Conservation (phyloP, 1,139 yeast genomes). For the Protomyces lactucae-debilis region DNA sequence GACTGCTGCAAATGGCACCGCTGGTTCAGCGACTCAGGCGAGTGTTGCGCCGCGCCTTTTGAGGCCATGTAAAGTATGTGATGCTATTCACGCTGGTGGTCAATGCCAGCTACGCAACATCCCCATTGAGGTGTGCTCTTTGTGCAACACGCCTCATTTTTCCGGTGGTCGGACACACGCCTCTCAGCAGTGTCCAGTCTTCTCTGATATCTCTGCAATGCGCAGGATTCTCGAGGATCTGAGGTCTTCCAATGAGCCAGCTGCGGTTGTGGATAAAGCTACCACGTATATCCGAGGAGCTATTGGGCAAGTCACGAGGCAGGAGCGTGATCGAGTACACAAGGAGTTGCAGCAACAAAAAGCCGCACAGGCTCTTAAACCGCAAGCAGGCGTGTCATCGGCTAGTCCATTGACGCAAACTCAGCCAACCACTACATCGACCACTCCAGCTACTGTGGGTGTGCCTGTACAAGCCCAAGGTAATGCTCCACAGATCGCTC, state of each 20-base stretch:
- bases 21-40: not conserved
- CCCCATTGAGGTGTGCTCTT: slow-evolving; percentile 17
- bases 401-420: too few species aligned
- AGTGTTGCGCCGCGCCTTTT: not conserved
- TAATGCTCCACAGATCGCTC: too few species aligned
- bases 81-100: slow-evolving; percentile 10
- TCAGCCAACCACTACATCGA: too few species aligned
- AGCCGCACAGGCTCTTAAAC: not conserved
- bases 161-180: slow-evolving; percentile 4
- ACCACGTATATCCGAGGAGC: slow-evolving; percentile 9
- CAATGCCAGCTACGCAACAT: slow-evolving; percentile 24
- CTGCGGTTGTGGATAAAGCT: slow-evolving; percentile 17
- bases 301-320: slow-evolving; percentile 3
- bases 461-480: too few species aligned
- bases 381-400: not conserved
- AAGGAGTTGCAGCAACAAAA: not conserved
- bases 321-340: not conserved
- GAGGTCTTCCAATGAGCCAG: slow-evolving; percentile 11
- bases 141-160: slow-evolving; percentile 10
- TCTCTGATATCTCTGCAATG: slow-evolving; percentile 4
- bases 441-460: too few species aligned
- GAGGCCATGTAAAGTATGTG: slow-evolving; percentile 4
- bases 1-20: not conserved
- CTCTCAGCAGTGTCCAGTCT: slow-evolving; percentile 8
- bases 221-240: slow-evolving; percentile 10